Base-by-base conservation (phyloP, 768 basidiomycete genomes). In the Leucosporidium creatinivorum region DNA sequence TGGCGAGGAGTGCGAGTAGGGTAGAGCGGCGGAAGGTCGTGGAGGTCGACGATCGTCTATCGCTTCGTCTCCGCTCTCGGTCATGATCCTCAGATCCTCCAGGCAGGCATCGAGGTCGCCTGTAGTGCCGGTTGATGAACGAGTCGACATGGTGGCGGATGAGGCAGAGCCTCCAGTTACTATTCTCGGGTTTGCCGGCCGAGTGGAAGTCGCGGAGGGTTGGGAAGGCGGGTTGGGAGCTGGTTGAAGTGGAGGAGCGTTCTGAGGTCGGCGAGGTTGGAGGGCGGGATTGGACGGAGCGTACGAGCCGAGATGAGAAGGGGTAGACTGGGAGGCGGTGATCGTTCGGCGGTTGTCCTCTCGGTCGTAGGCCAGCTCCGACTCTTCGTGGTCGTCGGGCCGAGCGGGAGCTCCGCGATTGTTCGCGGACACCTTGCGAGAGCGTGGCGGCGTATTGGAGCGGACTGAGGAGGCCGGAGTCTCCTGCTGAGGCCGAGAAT, bases 61-160 rank as follows among this genome's bases (percentile, higher is more conserved):
- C 7, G 28, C 60, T 33, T 56, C 67, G 28, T 54, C 59, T 28
- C 50, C 59, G 13, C 39, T 65, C 15, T 59, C 58, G 5, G 71
- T 59, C 26, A 65, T 33, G 33, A 72, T 12, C 8, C 65, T 39
- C 25, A 72, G 25, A 31, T 72, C 68, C 31, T 66, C 68, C 12
- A 72, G 18, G n/a, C 64, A 69, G 8, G 65, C 65, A 13, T 72
- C 68, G 30, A 72, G 61, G 21, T 28, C 64, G 21, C 8, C 49
- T 21, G 39, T 9, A 15, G 39, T 13, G 39, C 39, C 39, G 15
- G 39, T 44, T 10, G 39, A 13, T 6, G 39, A 44, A 17, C 39
- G 39, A 15, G 39, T 44, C 39, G 15, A 9, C 8, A 13, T 44
- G 15, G 39, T 44, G 15, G 39, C 39, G 39, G 39, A 8, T 3